These are phyloP conservation scores for Cystobasidium onofrii DNA, from an alignment of 768 basidiomycete species.

Conservation along the genomic window DNA sequence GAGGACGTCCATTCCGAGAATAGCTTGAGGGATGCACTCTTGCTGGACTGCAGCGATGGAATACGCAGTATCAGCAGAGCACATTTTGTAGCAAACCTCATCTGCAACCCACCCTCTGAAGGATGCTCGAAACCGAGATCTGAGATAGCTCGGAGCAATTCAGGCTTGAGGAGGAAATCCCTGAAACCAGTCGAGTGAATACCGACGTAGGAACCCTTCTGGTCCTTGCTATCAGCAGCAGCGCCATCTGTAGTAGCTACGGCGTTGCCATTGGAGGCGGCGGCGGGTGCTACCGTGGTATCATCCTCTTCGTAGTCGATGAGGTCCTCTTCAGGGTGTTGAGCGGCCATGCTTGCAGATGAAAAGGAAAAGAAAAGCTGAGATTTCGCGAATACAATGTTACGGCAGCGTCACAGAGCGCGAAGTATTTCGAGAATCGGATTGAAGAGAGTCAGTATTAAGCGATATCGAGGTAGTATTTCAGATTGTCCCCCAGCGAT, in stretches of 20 bases:
- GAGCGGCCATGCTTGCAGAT: constrained; percentile 17
- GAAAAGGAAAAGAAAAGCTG: not conserved
- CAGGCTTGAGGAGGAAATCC: constrained; percentile 96
- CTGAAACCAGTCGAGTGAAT: constrained; percentile 99
- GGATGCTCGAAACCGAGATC: constrained; percentile 99
- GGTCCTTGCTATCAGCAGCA: constrained; percentile 38
- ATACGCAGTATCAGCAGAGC: no score
- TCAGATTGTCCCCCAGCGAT: not conserved
- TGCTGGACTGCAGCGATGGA: constrained; percentile 95
- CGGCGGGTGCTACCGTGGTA: constrained; percentile 13
- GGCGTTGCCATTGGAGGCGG: constrained; percentile 29
- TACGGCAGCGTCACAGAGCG: no score
- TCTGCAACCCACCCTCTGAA: constrained; percentile 69
- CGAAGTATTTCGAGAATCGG: not conserved
- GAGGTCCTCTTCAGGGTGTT: constrained; percentile 54
- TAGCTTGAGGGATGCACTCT: constrained; percentile 99
- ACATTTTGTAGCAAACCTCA: no score
- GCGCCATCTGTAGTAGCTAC: constrained; percentile 26
- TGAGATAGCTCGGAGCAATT: constrained; percentile 90
- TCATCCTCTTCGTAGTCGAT: constrained; percentile 86
- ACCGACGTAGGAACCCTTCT: constrained; percentile 74
- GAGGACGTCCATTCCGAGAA: constrained; percentile 97
- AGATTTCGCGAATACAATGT: not conserved
- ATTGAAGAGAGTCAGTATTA: not conserved
- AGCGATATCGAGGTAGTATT: not conserved